Base-by-base conservation (phyloP, 345 rosid genomes). In the Aquilaria sinensis region DNA sequence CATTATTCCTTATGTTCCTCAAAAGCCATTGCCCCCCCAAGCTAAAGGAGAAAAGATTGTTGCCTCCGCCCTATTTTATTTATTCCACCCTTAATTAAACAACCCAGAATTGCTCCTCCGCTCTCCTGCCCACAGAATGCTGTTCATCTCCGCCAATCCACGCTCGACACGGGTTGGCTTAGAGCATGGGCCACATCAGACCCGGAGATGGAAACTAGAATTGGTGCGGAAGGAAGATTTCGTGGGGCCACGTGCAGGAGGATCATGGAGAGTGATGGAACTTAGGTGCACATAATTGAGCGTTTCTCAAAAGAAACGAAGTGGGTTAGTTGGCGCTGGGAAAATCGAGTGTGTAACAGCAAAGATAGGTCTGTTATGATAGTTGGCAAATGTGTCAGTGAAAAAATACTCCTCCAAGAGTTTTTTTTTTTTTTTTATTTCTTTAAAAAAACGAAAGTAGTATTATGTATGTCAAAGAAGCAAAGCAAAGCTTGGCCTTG, bases 301-400 rank as follows among this genome's bases (percentile, higher is more conserved):
- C 51, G 53, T 50, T 11, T 64, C 71, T 69, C 61, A 66, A 77
- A 76, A 74, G 75, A 72, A 74, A 77, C 51, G 70, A 79, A 76
- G 74, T 62, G 61, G 75, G 76, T 73, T 80, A 63, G 88, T 82
- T 82, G 90, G 79, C 81, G 77, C 77, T 64, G 75, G 61, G 72
- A 80, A 73, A 80, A 67, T 74, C 67, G 80, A 76, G 88, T 86
- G 89, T 76, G 85, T 76, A 82, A 87, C 94, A 89, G 88, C 88
- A 75, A 80, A 80, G 79, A 81, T 75, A 66, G 82, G 76, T 68
- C 83, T 77, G 78, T 67, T 73, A 78, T 74, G 77, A 80, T 78
- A 81, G 93, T 84, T 84, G 95, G 92, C 88, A 80, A 77, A 56
- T 76, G 71, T 85, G 97, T 86, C 88, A 78, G 96, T 79, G 61